Conservation (phyloP, 331 rosid species). For the Malus hybrid region DNA sequence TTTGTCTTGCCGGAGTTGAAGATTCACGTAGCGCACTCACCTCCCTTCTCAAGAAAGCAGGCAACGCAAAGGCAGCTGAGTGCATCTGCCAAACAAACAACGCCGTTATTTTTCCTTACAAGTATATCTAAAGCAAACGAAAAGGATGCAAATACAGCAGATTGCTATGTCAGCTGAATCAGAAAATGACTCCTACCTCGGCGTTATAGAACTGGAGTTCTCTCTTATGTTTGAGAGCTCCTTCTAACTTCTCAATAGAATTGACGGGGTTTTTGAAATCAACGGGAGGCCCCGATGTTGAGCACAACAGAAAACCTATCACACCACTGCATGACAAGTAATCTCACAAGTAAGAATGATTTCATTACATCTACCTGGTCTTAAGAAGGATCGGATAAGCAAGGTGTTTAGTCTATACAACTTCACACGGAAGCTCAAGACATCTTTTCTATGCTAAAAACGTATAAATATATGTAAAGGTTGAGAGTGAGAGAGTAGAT, state of each 20-base stretch:
- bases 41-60: slow-evolving; percentile 65
- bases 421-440: too few relatives aligned
- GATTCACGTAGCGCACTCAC: slow-evolving; percentile 31
- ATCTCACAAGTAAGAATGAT: not conserved
- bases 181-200: slow-evolving; percentile 33
- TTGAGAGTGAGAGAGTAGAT: too few relatives aligned
- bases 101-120: not conserved
- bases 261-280: slow-evolving; percentile 77
- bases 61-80: slow-evolving; percentile 79
- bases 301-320: slow-evolving; percentile 87
- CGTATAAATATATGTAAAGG: too few relatives aligned
- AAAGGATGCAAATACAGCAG: not conserved
- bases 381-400: too few relatives aligned
- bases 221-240: slow-evolving; percentile 58
- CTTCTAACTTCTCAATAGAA: slow-evolving; percentile 80
- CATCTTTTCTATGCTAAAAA: too few relatives aligned
- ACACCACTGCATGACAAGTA: slow-evolving; percentile 59
- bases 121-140: not conserved
- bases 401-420: too few relatives aligned
- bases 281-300: slow-evolving; percentile 76
- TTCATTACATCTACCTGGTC: not conserved
- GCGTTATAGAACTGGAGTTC: slow-evolving; percentile 85
- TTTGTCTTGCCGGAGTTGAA: slow-evolving; percentile 2
- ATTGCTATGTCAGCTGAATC: too few relatives aligned
- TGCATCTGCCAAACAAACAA: slow-evolving; percentile 48